Evolutionary conservation across 805 yeast genomes (phyloP).

Genomic region (Cyberlindnera veronae): DNA sequence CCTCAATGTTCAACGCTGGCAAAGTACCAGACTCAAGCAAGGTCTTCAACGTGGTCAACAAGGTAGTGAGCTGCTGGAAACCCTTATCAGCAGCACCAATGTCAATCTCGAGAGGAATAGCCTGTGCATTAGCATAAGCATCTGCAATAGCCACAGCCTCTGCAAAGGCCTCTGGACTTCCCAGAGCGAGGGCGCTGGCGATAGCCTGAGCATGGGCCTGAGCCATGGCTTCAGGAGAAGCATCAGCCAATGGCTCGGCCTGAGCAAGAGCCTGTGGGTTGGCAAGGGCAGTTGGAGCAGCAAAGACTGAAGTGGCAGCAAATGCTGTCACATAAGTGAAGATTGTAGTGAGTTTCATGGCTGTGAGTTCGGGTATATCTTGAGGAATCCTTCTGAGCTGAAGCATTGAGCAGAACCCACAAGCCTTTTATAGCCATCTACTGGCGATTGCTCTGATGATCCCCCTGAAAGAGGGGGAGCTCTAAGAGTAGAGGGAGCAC

Average conservation of each 20-base stretch:
- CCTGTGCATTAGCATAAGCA: background rate
- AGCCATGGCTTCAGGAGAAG: background rate
- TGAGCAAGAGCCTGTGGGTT: background rate
- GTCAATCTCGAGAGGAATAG: slow-evolving; percentile 1
- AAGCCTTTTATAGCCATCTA: too few relatives aligned
- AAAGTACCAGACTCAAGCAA: slow-evolving; percentile 3
- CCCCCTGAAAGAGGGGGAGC: too few relatives aligned
- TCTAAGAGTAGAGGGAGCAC: too few relatives aligned
- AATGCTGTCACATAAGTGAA: too few relatives aligned
- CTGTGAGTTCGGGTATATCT: too few relatives aligned
- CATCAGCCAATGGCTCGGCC: background rate
- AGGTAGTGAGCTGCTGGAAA: slow-evolving; percentile 2
- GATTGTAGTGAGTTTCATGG: too few relatives aligned
- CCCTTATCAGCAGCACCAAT: slow-evolving; percentile 3
- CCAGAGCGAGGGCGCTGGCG: too few relatives aligned
- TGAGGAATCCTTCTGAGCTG: too few relatives aligned
- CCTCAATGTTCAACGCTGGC: slow-evolving; percentile 5
- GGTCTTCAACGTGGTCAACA: slow-evolving; percentile 2
- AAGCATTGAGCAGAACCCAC: too few relatives aligned
- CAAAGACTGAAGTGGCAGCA: background rate
- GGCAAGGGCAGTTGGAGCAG: background rate
- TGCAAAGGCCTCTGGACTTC: too few relatives aligned
- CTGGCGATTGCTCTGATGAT: too few relatives aligned
- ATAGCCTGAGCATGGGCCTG: too few relatives aligned
- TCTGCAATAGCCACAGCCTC: background rate